Percentiles rank a stretch among this genome's conserved stretches.
phyloP scores from a whole-genome alignment of 305 asterid species.

The Fraxinus floribunda region DNA sequence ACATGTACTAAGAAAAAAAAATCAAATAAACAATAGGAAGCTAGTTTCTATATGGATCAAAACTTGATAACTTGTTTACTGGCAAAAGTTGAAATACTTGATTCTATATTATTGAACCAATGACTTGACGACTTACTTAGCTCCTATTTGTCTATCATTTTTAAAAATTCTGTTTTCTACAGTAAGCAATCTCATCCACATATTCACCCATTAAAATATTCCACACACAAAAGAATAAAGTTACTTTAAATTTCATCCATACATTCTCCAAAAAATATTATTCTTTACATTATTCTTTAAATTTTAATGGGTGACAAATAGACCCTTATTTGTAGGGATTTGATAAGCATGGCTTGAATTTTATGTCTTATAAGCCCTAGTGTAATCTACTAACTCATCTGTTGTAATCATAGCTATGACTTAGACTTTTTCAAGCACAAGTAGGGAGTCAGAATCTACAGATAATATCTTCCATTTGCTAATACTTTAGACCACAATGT shows the following conservation, averaged over 20 bases:
- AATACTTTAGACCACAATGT: neutral
- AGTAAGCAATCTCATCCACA: no score
- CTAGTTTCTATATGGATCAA: neutral
- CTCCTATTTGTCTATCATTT: no score
- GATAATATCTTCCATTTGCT: neutral
- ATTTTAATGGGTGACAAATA: no score
- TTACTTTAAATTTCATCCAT: no score
- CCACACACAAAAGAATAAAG: no score
- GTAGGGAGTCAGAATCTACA: neutral
- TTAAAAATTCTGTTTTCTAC: no score
- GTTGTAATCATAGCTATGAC: neutral
- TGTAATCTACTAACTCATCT: neutral
- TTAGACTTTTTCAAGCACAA: neutral
- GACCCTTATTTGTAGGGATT: neutral
- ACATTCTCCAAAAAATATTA: no score
- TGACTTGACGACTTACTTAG: neutral
- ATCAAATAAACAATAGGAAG: neutral
- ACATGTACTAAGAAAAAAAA: neutral
- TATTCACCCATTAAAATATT: no score
- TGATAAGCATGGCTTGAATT: neutral
- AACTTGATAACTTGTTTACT: neutral
- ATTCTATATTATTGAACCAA: neutral
- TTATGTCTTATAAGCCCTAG: neutral
- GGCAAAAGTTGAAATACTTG: neutral
- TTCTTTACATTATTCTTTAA: no score